Conservation (phyloP, 192 early-diverging fungal species). For the Rhizophagus prolifer region DNA sequence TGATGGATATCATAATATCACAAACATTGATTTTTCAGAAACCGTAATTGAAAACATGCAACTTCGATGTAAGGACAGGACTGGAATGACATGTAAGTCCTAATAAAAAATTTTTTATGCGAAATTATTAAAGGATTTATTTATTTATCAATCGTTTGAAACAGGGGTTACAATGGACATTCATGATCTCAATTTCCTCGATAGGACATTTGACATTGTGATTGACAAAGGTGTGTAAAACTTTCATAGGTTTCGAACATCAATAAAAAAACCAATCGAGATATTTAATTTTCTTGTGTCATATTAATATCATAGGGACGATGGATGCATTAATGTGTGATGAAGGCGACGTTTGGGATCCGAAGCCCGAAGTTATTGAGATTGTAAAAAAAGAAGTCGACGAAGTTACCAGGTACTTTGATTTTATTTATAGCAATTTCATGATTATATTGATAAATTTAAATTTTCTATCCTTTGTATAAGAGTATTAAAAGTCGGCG, state of each 20-base stretch:
- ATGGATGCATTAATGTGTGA: constrained; percentile 90
- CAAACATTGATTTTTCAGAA: constrained; percentile 80
- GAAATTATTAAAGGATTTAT: background rate
- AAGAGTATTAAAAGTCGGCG: constrained; percentile 69
- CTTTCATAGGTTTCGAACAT: background rate
- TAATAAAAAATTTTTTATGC: background rate
- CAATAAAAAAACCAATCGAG: too few species aligned
- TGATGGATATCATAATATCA: constrained; percentile 69
- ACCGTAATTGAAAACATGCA: constrained; percentile 80
- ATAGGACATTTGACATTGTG: constrained; percentile 66
- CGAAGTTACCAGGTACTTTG: constrained; percentile 56
- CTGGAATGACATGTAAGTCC: constrained; percentile 57
- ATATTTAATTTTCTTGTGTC: background rate
- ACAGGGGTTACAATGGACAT: constrained; percentile 78
- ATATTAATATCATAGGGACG: constrained; percentile 43
- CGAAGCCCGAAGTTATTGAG: constrained; percentile 64
- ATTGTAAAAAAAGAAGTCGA: constrained; percentile 69
- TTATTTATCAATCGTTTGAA: background rate
- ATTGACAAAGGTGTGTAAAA: constrained; percentile 75
- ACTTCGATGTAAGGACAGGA: constrained; percentile 44
- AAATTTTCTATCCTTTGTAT: background rate
- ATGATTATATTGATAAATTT: background rate
- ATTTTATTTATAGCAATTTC: background rate
- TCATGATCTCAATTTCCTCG: constrained; percentile 59
- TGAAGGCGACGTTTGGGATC: constrained; percentile 86